A percentile compares a stretch with the other conserved stretches of the same genome.
Evolutionary conservation across 75 land plant species (phyloP).

Genomic region (Ceratopteris richardii): DNA sequence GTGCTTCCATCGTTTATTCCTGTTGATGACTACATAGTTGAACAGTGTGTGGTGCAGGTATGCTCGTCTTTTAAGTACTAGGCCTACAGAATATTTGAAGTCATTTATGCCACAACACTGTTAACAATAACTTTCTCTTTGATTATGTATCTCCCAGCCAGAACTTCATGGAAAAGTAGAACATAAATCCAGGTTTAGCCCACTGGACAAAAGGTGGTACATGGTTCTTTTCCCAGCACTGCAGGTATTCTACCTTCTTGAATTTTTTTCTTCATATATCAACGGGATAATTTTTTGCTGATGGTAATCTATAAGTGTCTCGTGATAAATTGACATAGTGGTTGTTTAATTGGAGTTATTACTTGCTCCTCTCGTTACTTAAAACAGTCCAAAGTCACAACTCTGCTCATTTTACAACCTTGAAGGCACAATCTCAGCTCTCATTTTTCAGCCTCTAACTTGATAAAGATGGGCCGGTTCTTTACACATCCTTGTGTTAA

Average conservation of each 20-base stretch:
- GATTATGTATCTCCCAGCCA: conserved; percentile 6
- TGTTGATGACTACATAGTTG: conserved; percentile 30
- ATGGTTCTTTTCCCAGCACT: conserved; percentile 40
- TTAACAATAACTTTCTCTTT: background rate
- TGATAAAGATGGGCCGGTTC: too few species aligned
- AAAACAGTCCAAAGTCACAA: too few species aligned
- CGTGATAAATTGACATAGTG: background rate
- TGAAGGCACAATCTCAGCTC: too few species aligned
- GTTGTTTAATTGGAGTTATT: too few species aligned
- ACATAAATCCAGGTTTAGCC: conserved; percentile 31
- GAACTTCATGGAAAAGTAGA: conserved; percentile 15
- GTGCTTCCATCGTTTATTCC: conserved; percentile 32
- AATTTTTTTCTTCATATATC: background rate
- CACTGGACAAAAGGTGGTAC: conserved; percentile 30
- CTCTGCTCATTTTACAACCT: too few species aligned
- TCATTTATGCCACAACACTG: too few species aligned
- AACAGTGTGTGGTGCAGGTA: conserved; percentile 31
- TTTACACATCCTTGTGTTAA: too few species aligned
- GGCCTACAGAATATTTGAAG: too few species aligned
- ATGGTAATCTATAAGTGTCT: background rate
- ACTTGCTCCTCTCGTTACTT: too few species aligned
- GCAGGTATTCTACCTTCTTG: too few species aligned
- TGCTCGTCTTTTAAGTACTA: too few species aligned
- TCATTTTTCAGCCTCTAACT: too few species aligned
- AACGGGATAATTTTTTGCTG: background rate